These are phyloP conservation scores for Penicillium subrubescens DNA, from an alignment of 495 filamentous ascomycete genomes.

Conservation along the genomic window DNA sequence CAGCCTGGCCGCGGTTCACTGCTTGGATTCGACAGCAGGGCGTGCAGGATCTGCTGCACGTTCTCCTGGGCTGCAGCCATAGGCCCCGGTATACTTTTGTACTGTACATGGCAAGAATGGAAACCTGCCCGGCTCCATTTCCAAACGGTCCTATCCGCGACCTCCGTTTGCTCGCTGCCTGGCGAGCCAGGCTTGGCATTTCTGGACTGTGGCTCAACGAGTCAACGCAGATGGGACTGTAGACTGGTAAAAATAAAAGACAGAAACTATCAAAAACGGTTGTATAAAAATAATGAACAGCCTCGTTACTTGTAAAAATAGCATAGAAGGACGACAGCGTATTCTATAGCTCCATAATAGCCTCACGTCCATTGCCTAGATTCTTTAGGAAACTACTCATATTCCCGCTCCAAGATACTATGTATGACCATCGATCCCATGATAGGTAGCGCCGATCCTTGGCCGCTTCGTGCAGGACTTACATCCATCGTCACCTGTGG, in stretches of 20 bases:
- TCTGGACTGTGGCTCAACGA: slow-evolving; percentile 3
- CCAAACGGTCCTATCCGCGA: slow-evolving; percentile 23
- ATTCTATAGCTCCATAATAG: too few relatives aligned
- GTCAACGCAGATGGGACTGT: not conserved
- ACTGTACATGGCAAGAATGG: not conserved
- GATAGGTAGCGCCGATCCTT: not conserved
- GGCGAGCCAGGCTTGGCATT: slow-evolving; percentile 22
- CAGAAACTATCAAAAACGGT: not conserved
- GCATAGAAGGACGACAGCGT: not conserved
- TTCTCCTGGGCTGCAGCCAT: not conserved
- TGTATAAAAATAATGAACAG: not conserved
- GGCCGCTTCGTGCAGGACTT: not conserved
- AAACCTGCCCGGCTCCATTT: slow-evolving; percentile 6
- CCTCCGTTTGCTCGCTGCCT: slow-evolving; percentile 32
- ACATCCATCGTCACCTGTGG: slow-evolving; percentile 13
- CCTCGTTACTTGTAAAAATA: not conserved
- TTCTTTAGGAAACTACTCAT: not conserved
- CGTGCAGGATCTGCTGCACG: slow-evolving; percentile 6
- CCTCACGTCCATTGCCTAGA: too few relatives aligned
- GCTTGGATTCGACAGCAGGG: not conserved
- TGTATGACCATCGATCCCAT: not conserved
- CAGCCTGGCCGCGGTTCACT: not conserved
- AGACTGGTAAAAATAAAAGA: not conserved
- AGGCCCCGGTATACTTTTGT: not conserved
- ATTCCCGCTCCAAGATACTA: not conserved